These are phyloP conservation scores for Tylopilus plumbeoviolaceoides DNA, from an alignment of 768 basidiomycete genomes.

Conservation along the genomic window DNA sequence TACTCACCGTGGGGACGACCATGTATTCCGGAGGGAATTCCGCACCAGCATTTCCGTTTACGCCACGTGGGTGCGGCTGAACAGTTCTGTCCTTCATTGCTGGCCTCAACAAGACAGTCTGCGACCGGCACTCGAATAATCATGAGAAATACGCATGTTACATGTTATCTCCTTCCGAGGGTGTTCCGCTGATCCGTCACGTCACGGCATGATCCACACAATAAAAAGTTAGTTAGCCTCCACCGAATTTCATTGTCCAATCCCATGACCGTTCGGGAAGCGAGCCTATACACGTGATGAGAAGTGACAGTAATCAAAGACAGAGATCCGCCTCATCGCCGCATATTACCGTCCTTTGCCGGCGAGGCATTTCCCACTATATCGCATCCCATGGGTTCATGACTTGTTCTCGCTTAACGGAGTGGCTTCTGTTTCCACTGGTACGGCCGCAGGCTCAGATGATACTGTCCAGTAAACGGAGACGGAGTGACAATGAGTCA, in stretches of 20 bases:
- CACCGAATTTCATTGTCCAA: not conserved
- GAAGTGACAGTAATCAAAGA: constrained; percentile 8
- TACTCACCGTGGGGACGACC: not conserved
- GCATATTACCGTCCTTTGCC: constrained; percentile 4
- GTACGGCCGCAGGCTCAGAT: constrained; percentile 18
- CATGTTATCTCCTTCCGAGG: not conserved
- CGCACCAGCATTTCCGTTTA: not conserved
- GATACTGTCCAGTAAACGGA: constrained; percentile 3
- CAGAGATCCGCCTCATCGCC: not conserved
- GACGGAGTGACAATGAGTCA: not conserved
- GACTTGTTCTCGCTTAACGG: constrained; percentile 16
- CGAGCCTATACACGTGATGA: constrained; percentile 16
- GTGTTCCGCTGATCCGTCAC: constrained; percentile 6
- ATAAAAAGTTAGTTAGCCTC: not conserved
- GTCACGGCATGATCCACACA: not conserved
- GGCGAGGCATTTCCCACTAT: not conserved
- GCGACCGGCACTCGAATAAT: not conserved
- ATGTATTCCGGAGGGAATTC: not conserved
- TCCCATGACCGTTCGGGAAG: not conserved
- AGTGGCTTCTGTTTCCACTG: constrained; percentile 12
- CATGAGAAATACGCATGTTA: not conserved
- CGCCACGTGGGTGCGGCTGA: not conserved
- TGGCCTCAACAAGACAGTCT: not conserved
- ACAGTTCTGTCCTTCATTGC: not conserved
- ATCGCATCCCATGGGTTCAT: constrained; percentile 8